These are phyloP conservation scores for Dioszegia crocea DNA, from an alignment of 768 basidiomycete species.

Conservation along the genomic window DNA sequence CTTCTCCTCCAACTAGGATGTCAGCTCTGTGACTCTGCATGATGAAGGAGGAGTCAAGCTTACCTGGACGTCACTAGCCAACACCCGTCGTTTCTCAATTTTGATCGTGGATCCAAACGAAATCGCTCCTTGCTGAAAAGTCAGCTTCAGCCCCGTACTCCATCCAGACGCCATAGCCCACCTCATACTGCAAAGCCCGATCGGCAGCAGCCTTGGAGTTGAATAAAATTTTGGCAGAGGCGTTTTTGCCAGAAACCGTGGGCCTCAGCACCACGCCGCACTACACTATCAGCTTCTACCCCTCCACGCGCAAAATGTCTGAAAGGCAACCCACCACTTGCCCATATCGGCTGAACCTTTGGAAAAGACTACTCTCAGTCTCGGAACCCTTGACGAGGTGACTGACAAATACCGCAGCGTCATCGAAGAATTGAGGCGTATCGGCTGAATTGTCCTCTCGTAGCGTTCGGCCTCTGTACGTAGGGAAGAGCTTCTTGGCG, in stretches of 20 bases:
- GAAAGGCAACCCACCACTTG: constrained; percentile 15
- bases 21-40: neutral
- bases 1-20: constrained; percentile 24
- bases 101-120: constrained; percentile 30
- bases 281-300: constrained; percentile 9
- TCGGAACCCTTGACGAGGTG: constrained; percentile 25
- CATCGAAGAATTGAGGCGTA: constrained; percentile 20
- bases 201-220: constrained; percentile 10
- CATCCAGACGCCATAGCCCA: constrained; percentile 7
- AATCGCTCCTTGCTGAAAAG: constrained; percentile 14
- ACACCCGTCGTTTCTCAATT: constrained; percentile 27
- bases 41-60: neutral
- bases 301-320: neutral
- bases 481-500: constrained; percentile 8
- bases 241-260: constrained; percentile 2
- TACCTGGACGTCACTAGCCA: constrained; percentile 27
- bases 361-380: constrained; percentile 15
- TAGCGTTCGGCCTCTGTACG: constrained; percentile 27
- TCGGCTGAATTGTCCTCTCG: constrained; percentile 9
- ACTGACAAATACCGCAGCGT: constrained; percentile 27
- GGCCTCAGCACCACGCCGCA: constrained; percentile 28
- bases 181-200: constrained; percentile 27
- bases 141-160: neutral
- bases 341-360: constrained; percentile 28
- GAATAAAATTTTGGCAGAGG: constrained; percentile 26